Evolutionary conservation across 2,329 filamentous ascomycete genomes (phyloP).

Genomic region (Phialemonium atrogriseum): DNA sequence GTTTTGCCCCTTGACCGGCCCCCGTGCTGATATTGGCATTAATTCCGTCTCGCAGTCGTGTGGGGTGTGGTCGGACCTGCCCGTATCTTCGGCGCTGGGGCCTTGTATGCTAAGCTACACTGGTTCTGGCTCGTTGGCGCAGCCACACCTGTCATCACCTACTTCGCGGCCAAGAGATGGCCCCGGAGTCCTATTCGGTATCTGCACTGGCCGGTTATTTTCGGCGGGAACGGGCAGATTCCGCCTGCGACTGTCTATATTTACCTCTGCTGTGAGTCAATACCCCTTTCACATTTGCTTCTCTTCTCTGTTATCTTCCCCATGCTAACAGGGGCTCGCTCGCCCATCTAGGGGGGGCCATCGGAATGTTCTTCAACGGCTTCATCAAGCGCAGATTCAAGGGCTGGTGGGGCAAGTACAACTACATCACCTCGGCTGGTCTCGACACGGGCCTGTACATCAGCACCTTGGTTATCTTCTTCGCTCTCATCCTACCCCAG

Average conservation of each 20-base stretch:
- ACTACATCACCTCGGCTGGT: slow-evolving; percentile 45
- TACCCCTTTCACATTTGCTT: background rate
- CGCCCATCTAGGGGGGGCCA: slow-evolving; percentile 15
- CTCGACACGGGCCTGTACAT: slow-evolving; percentile 41
- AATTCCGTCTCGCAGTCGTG: too few relatives aligned
- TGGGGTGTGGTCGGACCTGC: slow-evolving; percentile 27
- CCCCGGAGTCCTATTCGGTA: slow-evolving; percentile 15
- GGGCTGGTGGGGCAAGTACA: slow-evolving; percentile 48
- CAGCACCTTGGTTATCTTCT: slow-evolving; percentile 41
- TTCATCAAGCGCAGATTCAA: slow-evolving; percentile 34
- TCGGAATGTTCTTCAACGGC: slow-evolving; percentile 43
- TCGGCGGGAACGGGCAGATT: slow-evolving; percentile 19
- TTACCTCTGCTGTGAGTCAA: slow-evolving; percentile 37
- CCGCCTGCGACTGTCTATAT: slow-evolving; percentile 37
- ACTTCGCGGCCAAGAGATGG: slow-evolving; percentile 13
- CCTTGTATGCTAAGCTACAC: slow-evolving; percentile 21
- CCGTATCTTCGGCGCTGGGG: slow-evolving; percentile 21
- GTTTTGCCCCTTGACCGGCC: too few relatives aligned
- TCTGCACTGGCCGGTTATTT: slow-evolving; percentile 21
- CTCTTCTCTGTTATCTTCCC: background rate
- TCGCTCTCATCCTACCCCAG: slow-evolving; percentile 24
- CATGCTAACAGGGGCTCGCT: background rate
- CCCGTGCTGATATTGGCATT: too few relatives aligned
- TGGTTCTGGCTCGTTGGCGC: slow-evolving; percentile 22
- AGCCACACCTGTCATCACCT: slow-evolving; percentile 16